phyloP scores from a whole-genome alignment of 116 monocot species.

The Phalaenopsis hybrid region DNA sequence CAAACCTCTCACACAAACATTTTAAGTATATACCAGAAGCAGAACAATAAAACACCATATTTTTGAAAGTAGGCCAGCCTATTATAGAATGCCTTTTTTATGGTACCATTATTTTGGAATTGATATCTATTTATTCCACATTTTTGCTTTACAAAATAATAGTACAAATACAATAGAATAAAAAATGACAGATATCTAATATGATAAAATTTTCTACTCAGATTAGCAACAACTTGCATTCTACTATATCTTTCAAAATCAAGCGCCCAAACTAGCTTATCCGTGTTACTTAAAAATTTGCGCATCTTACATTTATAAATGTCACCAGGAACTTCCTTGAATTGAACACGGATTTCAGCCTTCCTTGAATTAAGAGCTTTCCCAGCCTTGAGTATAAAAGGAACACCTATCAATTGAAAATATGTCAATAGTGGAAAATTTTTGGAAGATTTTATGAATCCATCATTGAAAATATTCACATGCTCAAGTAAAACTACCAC shows the following conservation, averaged over 20 bases:
- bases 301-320: constrained; percentile 70
- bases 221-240: background rate
- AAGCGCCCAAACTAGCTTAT: background rate
- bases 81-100: background rate
- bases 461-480: background rate
- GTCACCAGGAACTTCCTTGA: constrained; percentile 97
- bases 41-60: background rate
- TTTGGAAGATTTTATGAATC: background rate
- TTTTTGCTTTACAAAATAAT: background rate
- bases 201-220: constrained; percentile 1
- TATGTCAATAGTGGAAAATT: background rate
- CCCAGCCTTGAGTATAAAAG: constrained; percentile 92
- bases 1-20: background rate
- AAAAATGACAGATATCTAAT: background rate
- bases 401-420: constrained; percentile 55
- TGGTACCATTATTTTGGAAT: background rate
- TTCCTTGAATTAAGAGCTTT: constrained; percentile 93
- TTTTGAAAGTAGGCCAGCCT: background rate
- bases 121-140: background rate
- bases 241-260: background rate
- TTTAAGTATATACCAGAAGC: background rate
- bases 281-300: background rate
- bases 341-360: constrained; percentile 93
- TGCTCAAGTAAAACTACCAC: background rate
- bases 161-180: background rate